Evolutionary conservation across 2,329 filamentous ascomycete species (phyloP).

Genomic region (Aspergillus sp.): DNA sequence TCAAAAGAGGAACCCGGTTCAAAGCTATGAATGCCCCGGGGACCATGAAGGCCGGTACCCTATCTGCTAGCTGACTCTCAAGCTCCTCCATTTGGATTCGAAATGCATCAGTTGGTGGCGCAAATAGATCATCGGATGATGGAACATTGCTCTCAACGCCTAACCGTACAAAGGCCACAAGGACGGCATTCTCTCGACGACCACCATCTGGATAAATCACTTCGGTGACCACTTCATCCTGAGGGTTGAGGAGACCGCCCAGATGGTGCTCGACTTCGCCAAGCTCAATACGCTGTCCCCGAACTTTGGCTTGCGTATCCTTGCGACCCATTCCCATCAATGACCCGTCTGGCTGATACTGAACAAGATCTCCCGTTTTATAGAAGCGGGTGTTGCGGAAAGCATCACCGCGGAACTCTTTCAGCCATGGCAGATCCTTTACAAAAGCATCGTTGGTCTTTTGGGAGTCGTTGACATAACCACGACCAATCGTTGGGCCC

Average conservation of each 20-base stretch:
- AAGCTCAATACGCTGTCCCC: neutral
- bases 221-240: neutral
- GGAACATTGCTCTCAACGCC: no score
- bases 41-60: neutral
- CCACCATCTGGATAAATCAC: no score
- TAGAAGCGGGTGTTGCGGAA: conserved; percentile 19
- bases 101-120: neutral
- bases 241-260: conserved; percentile 1
- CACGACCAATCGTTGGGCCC: conserved; percentile 28
- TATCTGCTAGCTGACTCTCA: neutral
- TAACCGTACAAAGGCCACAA: neutral
- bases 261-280: neutral
- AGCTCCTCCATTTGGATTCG: neutral
- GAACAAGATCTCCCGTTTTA: conserved; percentile 27
- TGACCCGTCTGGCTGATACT: conserved; percentile 14
- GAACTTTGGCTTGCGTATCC: conserved; percentile 19
- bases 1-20: no score
- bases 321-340: neutral
- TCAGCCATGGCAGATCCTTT: conserved; percentile 8
- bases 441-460: conserved; percentile 23
- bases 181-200: neutral
- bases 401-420: neutral
- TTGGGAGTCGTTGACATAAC: conserved; percentile 27
- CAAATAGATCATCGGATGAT: neutral
- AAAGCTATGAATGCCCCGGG: no score